Conservation (phyloP, 495 filamentous ascomycete species). For the Neurospora tetrasperma region DNA sequence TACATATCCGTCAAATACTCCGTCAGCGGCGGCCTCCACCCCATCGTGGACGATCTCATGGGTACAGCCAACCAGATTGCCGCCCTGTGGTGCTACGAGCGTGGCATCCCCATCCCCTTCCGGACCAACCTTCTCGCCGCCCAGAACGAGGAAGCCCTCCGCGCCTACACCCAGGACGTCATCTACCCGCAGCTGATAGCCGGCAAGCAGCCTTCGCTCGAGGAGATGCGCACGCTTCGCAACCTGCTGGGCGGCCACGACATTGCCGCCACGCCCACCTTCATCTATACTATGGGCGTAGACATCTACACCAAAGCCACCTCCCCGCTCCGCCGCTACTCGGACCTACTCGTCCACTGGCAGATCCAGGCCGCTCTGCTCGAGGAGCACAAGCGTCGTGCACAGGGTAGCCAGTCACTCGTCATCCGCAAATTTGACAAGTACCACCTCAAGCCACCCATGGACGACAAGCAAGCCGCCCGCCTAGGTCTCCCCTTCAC, state of each 20-base stretch:
- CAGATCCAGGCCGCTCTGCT: constrained; percentile 78
- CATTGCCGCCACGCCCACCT: constrained; percentile 40
- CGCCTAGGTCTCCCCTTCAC: constrained; percentile 53
- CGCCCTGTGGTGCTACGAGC: constrained; percentile 61
- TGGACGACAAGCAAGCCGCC: constrained; percentile 2
- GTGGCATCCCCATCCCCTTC: constrained; percentile 71
- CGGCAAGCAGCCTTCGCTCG: constrained; percentile 45
- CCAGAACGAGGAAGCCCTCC: constrained; percentile 30
- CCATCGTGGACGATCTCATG: constrained; percentile 52
- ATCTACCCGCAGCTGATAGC: constrained; percentile 41
- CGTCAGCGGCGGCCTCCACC: constrained; percentile 3
- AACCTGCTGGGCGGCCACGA: constrained; percentile 41
- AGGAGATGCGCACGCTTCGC: constrained; percentile 54
- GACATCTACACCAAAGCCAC: constrained; percentile 71
- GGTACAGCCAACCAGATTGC: constrained; percentile 62
- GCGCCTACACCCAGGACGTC: constrained; percentile 37
- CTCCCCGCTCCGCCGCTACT: constrained; percentile 74
- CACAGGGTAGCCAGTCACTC: constrained; percentile 4
- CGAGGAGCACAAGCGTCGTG: constrained; percentile 50
- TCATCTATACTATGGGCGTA: constrained; percentile 52
- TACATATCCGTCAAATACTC: constrained; percentile 29
- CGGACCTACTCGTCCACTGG: constrained; percentile 79
- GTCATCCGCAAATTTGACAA: not conserved
- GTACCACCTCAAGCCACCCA: constrained; percentile 1
- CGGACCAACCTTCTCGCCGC: constrained; percentile 54